Evolutionary conservation across 768 basidiomycete species (phyloP).

Genomic region (Infundibulicybe gibba): DNA sequence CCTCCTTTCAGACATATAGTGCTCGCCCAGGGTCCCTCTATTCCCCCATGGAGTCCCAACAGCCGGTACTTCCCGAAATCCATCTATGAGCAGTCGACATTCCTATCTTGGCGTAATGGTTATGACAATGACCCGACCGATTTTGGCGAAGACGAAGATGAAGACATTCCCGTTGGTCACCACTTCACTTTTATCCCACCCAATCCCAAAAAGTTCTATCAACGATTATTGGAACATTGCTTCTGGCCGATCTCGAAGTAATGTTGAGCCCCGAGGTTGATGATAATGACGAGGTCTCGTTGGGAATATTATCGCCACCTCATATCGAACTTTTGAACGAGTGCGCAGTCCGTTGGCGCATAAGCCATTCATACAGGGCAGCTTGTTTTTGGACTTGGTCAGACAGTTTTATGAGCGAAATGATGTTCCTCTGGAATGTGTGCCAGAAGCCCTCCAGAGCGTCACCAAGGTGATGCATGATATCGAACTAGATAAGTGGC

Average conservation of each 20-base stretch:
- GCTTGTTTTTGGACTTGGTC: slow-evolving; percentile 84
- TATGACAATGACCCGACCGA: slow-evolving; percentile 26
- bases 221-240: slow-evolving; percentile 77
- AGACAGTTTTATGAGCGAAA: slow-evolving; percentile 84
- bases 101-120: slow-evolving; percentile 43
- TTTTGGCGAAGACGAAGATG: slow-evolving; percentile 53
- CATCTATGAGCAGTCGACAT: slow-evolving; percentile 65
- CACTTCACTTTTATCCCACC: slow-evolving; percentile 91
- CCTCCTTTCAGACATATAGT: slow-evolving; percentile 40
- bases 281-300: slow-evolving; percentile 91
- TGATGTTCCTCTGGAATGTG: slow-evolving; percentile 91
- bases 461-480: slow-evolving; percentile 71
- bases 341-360: slow-evolving; percentile 87
- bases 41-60: slow-evolving; percentile 33
- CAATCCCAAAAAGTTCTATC: slow-evolving; percentile 83
- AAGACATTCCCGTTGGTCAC: slow-evolving; percentile 68
- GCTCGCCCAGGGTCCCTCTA: slow-evolving; percentile 59
- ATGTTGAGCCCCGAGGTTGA: slow-evolving; percentile 92
- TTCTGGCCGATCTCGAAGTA: slow-evolving; percentile 82
- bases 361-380: slow-evolving; percentile 73
- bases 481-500: slow-evolving; percentile 73
- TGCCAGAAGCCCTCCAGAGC: slow-evolving; percentile 82
- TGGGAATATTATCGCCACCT: slow-evolving; percentile 78
- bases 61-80: slow-evolving; percentile 40
- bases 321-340: slow-evolving; percentile 86